Evolutionary conservation across 768 basidiomycete species (phyloP), one percentile per base, ranked within the genome.

Genomic region (Clavaria fumosa): DNA sequence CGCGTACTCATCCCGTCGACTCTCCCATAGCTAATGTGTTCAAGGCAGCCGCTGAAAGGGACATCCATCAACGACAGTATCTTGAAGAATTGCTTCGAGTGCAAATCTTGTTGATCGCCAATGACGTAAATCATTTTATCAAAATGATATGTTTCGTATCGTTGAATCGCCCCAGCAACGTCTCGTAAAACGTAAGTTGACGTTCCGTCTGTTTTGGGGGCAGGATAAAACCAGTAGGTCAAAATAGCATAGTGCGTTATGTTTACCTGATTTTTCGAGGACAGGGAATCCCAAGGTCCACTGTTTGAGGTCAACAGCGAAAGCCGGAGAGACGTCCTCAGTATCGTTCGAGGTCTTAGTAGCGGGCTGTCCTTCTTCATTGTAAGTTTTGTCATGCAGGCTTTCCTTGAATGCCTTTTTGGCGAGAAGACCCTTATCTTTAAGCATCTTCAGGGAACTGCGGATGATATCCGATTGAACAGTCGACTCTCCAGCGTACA

Each of bases 1-100:
- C 84, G 72, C 17, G 85, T 86, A 55, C 78, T 90, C 93, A 99
- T 99, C 40, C 93, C 93, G 38, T 73, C 77, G 15, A 99, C 90
- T 43, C 93, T 62, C 12, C 86, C 85, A 47, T 82, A 89, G 60
- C 90, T 93, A 57, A 96, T 64, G 56, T 96, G 93, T 52, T 84
- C 67, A 31, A 96, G 69, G 23, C 60, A 62, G 43, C 72, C 65
- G 1, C 91, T 90, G 82, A 83, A 96, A 0, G 78, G 72, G 60
- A 82, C 82, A 3, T 72, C 73, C 83, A 99, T 89, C 26, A 95
- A 66, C 41, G 83, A 69, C 35, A 96, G 70, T 19, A 93, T 70
- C 61, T 93, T 88, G 77, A 95, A 91, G 59, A 96, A 79, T 52
- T 99, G 93, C 1, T 75, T 64, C 27, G 86, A 66, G 51, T 95